Base-by-base conservation (phyloP, 2,329 filamentous ascomycete genomes). In the Trichoderma sp. region DNA sequence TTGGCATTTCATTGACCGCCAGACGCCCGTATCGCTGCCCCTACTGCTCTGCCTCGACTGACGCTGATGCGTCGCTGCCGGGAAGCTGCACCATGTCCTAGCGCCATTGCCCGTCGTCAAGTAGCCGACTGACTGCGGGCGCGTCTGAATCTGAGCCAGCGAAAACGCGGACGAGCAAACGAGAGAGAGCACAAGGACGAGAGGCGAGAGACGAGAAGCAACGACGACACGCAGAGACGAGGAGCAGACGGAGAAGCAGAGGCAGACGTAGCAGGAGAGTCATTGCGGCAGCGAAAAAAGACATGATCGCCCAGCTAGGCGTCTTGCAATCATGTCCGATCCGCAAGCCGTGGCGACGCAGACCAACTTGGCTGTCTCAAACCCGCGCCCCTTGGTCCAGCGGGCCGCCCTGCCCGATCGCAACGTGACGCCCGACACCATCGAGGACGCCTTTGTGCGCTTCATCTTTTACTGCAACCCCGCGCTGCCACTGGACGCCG, bases 381-480 rank as follows among this genome's bases (percentile, higher is more conserved):
- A 67, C 52, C 66, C 68, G 57, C 66, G 45, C 48, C 59, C 57
- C 53, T 67, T 71, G 57, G 63, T 68, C 48, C 66, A 68, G 39
- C 72, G 71, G 29, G 73, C 73, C 42, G 69, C 79, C 22, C 79
- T 94, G 57, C 94, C 94, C 8, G 83, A 88, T 66, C 87, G 85
- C 70, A 82, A 88, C 69, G 88, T 97, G 34, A 89, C 87, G 3
- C 85, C 88, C 72, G 85, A 86, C 2, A 91, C 86, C 13, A 89
- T 97, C 71, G 92, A 94, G 74, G 88, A 94, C 76, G 90, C 92
- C 60, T 97, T 94, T 76, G 89, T 94, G 69, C 79, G 83, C 72
- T 97, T 97, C 77, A 91, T 97, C 73, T 84, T 97, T 67, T 92
- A 93, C 78, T 97, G 94, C 83, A 97, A 97, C 77, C 94, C 94